Evolutionary conservation across 352 stramenopile genomes (phyloP).

Genomic region (Phytophthora pini): DNA sequence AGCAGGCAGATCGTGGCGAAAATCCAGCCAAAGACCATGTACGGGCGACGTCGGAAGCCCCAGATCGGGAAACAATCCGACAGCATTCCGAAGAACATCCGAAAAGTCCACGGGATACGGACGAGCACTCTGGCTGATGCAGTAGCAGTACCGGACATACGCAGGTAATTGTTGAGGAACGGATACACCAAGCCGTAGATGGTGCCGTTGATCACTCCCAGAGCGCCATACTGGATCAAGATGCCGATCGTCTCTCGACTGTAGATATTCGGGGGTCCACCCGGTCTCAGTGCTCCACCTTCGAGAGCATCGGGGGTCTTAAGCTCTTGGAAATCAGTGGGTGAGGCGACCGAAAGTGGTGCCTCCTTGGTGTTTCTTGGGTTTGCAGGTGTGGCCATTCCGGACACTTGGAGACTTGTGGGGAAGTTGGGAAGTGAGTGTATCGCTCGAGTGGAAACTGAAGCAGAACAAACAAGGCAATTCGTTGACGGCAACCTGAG

Average conservation of each 20-base stretch:
- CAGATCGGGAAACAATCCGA: constrained; percentile 83
- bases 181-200: constrained; percentile 50
- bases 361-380: constrained; percentile 16
- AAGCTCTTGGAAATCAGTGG: constrained; percentile 34
- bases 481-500: constrained; percentile 4
- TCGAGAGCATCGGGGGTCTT: constrained; percentile 45
- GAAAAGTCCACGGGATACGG: constrained; percentile 66
- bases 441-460: constrained; percentile 2
- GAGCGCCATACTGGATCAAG: constrained; percentile 49
- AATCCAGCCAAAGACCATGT: constrained; percentile 75
- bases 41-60: constrained; percentile 76
- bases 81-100: constrained; percentile 83
- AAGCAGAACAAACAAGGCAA: not conserved
- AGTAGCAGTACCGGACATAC: constrained; percentile 44
- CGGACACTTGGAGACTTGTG: constrained; percentile 17
- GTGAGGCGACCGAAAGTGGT: constrained; percentile 17
- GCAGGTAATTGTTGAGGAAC: constrained; percentile 46
- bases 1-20: constrained; percentile 42
- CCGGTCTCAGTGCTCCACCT: constrained; percentile 42
- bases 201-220: constrained; percentile 59
- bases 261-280: constrained; percentile 46
- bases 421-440: constrained; percentile 28
- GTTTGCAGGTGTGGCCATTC: constrained; percentile 8
- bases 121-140: constrained; percentile 50
- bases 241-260: constrained; percentile 43